Evolutionary conservation across 2,329 filamentous ascomycete genomes (phyloP), one percentile per base, ranked within the genome.

Genomic region (Pezicula rhizophila): DNA sequence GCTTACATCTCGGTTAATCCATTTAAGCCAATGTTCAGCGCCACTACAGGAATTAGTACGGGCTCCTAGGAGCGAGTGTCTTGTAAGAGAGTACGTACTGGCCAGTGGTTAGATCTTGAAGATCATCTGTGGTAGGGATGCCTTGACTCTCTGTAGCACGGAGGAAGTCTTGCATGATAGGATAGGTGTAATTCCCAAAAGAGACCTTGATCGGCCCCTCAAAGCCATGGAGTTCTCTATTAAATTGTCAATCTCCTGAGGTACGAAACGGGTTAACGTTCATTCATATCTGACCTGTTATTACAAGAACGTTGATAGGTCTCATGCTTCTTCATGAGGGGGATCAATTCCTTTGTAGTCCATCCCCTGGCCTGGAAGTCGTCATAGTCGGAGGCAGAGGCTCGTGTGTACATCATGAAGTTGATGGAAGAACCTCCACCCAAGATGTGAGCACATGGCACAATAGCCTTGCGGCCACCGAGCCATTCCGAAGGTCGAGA

Each of bases 131-230:
- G 11, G 80, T 74, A 0, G 82, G 87, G 50, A 90, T 89, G 17
- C 81, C 86, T 62, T 89, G 85, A 0, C 82, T 84, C 60, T 89
- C 85, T 3, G 79, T 73, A 14, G 85, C 84, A 17, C 85, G 75
- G 34, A 90, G 71, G 73, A 90, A 90, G 66, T 92, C 87, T 45
- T 90, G 83, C 75, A 86, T 89, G 67, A 91, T 82, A 1, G 87
- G 87, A 57, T 91, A 91, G 4, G 83, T 87, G 67, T 72, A 53
- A 28, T 57, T 60, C 43, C 52, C 84, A 55, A 90, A 90, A 0
- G 85, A 89, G 35, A 89, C 85, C 68, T 89, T 89, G 70, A 90
- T 89, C 0, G 87, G 87, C 0, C 87, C 87, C 31, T 89, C 85
- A 48, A 84, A 88, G 1, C 87, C 87, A 60, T 92, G 87, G 18